Base-by-base conservation (phyloP, 768 basidiomycete species). In the Boletales sp. region DNA sequence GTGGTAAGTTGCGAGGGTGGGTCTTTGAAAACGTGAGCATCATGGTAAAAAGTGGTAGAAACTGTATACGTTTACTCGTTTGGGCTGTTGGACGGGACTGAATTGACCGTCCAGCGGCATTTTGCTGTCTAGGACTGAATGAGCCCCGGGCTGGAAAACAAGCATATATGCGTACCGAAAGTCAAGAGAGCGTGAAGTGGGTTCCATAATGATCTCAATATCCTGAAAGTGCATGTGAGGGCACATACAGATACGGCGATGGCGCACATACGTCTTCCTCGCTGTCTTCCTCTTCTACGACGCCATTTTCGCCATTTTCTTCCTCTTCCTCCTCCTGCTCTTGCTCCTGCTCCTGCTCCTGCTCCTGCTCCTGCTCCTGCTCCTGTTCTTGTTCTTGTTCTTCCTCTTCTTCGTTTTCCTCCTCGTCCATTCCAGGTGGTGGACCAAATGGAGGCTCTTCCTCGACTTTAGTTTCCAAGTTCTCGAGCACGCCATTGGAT, bases 171-270 rank as follows among this genome's bases (percentile, higher is more conserved):
- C 72, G 46, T 63, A 86, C 86, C 89, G 78, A 60, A 91, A 81
- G 70, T 92, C 89, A 17, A 88, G 70, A 5, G 84, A 86, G 48
- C 83, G 84, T 15, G 81, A 68, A 9, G 83, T 73, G 3, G 83
- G 83, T 60, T 95, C 90, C 82, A 91, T 86, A 48, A 95, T 92
- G 57, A 95, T 88, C 73, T 95, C 93, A 55, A 95, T 77, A 64
- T 95, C 85, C 86, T 91, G 50, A 38, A 6, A 21, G 49, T 31
- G 36, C 48, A 19, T 10, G 37, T 63, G 43, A 58, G 40, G 35
- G 33, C 30, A 21, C 36, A 43, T 28, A 40, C 9, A 2, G 33
- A 51, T 47, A 28, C 8, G 18, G 41, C 48, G 40, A 55, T 41
- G 36, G 41, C 21, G 43, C 33, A 59, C 63, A 30, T 55, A 83